These are phyloP conservation scores for Huntiella moniliformis DNA, from an alignment of 2,329 filamentous ascomycete genomes.

Conservation along the genomic window DNA sequence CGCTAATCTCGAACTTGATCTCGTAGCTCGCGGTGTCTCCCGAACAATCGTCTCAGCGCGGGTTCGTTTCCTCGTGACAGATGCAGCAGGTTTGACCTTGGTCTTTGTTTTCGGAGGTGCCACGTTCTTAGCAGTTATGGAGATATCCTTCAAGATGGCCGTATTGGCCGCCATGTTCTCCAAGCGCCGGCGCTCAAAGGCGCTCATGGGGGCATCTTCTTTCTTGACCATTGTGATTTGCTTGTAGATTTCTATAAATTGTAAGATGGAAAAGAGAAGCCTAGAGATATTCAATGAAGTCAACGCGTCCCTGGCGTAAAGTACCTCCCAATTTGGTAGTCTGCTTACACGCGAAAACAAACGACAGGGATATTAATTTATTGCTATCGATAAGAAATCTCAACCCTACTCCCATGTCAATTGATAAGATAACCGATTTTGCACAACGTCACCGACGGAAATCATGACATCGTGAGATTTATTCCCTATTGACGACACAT, in stretches of 20 bases:
- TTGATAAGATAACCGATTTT: too few species aligned
- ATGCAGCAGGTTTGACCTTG: constrained; percentile 19
- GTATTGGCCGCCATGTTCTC: constrained; percentile 80
- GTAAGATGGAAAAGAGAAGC: too few species aligned
- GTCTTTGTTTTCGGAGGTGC: constrained; percentile 28
- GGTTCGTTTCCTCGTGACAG: constrained; percentile 13
- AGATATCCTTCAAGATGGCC: constrained; percentile 59
- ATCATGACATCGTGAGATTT: too few species aligned
- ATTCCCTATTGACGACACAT: too few species aligned
- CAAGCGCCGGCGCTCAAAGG: constrained; percentile 68
- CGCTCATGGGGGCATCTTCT: constrained; percentile 38
- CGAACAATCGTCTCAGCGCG: constrained; percentile 24
- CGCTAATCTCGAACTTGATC: constrained; percentile 39
- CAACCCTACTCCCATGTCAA: too few species aligned
- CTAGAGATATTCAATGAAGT: too few species aligned
- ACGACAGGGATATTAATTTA: too few species aligned
- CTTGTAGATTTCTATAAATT: neutral
- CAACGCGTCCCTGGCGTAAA: too few species aligned
- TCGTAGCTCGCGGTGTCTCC: constrained; percentile 30
- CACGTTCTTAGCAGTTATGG: constrained; percentile 47
- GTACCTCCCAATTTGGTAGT: too few species aligned
- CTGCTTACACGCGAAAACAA: too few species aligned
- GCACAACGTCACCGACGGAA: too few species aligned
- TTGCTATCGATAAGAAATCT: too few species aligned
- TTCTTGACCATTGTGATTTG: neutral